phyloP scores from a whole-genome alignment of 768 basidiomycete genomes.

The button mushroom (Agaricus bisporus) region DNA sequence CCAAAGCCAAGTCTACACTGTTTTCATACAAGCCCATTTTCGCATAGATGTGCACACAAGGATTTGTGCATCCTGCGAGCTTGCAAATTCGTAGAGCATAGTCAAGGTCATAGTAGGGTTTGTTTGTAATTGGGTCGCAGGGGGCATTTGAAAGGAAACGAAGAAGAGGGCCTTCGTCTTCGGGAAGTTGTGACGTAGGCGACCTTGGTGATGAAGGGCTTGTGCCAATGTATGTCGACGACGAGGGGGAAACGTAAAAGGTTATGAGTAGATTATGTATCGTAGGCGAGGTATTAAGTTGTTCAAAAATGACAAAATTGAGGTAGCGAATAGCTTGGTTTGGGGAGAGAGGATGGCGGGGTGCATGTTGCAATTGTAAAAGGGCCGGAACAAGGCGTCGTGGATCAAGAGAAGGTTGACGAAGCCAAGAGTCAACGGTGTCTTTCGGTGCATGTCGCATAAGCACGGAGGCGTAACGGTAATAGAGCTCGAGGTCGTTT shows the following conservation, averaged over 20 bases:
- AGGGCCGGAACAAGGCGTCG: constrained; percentile 85
- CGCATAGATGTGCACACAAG: constrained; percentile 95
- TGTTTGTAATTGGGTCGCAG: constrained; percentile 71
- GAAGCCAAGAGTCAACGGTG: constrained; percentile 89
- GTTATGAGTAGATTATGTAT: constrained; percentile 95
- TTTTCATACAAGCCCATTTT: constrained; percentile 98
- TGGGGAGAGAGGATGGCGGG: constrained; percentile 64
- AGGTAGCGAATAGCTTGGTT: constrained; percentile 92
- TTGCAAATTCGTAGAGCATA: constrained; percentile 94
- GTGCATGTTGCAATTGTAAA: constrained; percentile 69
- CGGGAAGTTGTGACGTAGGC: constrained; percentile 21
- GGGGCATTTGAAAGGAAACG: constrained; percentile 83
- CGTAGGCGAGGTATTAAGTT: constrained; percentile 73
- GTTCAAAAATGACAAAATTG: constrained; percentile 76
- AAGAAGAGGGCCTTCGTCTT: constrained; percentile 71
- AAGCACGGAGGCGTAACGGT: constrained; percentile 85
- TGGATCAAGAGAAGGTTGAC: constrained; percentile 74
- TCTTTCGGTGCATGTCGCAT: constrained; percentile 84
- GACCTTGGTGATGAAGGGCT: constrained; percentile 55
- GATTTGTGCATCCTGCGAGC: constrained; percentile 68
- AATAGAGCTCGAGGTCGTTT: constrained; percentile 86
- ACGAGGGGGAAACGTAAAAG: constrained; percentile 61
- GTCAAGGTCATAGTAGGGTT: constrained; percentile 95
- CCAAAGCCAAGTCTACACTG: constrained; percentile 89
- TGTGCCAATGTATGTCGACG: constrained; percentile 53